Evolutionary conservation across 208 protist species (phyloP), one percentile per base, ranked within the genome.

Genomic region (Leishmania amazonensis): DNA sequence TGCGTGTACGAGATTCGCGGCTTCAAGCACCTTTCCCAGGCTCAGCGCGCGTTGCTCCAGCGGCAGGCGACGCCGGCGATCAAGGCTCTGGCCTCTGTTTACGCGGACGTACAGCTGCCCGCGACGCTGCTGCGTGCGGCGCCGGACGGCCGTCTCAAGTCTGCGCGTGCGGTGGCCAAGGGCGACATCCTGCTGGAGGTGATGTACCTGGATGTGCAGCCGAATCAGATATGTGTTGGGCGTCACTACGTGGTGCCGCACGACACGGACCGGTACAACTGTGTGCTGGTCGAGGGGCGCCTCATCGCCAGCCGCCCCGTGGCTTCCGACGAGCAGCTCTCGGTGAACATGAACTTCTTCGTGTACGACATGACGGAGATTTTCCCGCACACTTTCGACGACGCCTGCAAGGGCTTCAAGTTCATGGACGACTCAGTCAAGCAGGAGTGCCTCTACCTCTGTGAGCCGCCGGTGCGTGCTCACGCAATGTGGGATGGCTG

Each of bases 311-410:
- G 64, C 70, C 79, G 78, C n/a, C 86, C 76, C 54, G 54, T 97
- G 31, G 83, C 83, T 17, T 65, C 79, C 13, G 84, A 78, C 0
- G 88, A 93, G 80, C 13, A 76, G 53, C 83, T 97, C 24, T 88
- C 84, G n/a, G 85, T 97, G 38, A 91, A 97, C 85, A 94, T 97
- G 91, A 94, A 95, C 85, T 93, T 91, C 74, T 94, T 97, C 68
- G 90, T 96, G 76, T 97, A 97, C 85, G 91, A 95, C 81, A 95
- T 96, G 91, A 85, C 86, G 40, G 75, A n/a, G 31, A 82, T 94
- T 49, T 96, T 97, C 80, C 94, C 92, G 40, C 84, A 71, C 76
- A 83, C 85, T 24, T 89, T 83, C 81, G 71, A 80, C 40, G 85
- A 92, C 62, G 83, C 83, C 31, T 95, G 91, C 85, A 80, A 87